Percentiles rank a stretch among this genome's conserved stretches.
Evolutionary conservation across 176 grass and related monocot genomes (phyloP).

Genomic region (Chloris gayana): DNA sequence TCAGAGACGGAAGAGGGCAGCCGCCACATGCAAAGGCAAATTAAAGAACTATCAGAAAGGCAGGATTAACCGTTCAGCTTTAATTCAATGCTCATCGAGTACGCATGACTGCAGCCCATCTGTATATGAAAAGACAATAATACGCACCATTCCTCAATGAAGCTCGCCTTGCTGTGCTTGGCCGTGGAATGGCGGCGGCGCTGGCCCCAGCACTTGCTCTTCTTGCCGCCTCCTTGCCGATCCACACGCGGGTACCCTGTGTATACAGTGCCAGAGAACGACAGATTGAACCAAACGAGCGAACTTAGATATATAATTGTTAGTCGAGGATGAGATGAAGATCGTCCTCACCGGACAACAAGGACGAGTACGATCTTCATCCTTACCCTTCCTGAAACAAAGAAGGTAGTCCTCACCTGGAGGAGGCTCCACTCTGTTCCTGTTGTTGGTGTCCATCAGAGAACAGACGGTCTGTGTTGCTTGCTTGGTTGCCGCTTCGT

Average conservation of each 20-base stretch:
- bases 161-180: constrained; percentile 38
- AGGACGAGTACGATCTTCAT: no score
- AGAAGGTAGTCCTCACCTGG: constrained; percentile 6
- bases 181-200: neutral
- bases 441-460: constrained; percentile 28
- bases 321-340: neutral
- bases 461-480: no score
- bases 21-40: constrained; percentile 8
- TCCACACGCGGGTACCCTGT: constrained; percentile 40
- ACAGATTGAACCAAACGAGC: neutral
- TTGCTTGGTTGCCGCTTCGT: neutral
- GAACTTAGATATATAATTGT: neutral
- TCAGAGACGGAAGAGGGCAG: neutral
- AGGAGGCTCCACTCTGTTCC: constrained; percentile 27
- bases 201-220: no score
- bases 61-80: no score
- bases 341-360: no score
- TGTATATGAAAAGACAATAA: neutral
- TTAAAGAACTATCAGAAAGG: neutral
- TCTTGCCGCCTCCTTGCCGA: no score
- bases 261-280: neutral
- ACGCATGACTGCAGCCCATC: neutral
- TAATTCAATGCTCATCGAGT: neutral
- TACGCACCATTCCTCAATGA: constrained; percentile 49
- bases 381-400: no score